Evolutionary conservation across 495 filamentous ascomycete genomes (phyloP), one percentile per base, ranked within the genome.

Genomic region (Hyaloscypha finlandica): DNA sequence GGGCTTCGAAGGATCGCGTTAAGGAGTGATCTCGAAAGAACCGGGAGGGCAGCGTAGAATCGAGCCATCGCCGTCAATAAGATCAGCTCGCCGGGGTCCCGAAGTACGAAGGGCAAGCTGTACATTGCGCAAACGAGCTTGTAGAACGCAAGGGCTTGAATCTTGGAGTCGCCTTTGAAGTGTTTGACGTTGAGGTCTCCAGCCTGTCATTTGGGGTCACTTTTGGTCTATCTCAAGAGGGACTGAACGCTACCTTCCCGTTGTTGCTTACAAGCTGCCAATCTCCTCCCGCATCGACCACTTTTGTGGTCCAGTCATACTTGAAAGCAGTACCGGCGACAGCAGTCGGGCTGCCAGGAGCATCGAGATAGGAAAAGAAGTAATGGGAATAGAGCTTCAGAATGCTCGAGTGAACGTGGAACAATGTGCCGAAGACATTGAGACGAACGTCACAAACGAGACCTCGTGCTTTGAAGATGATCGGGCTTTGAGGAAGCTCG

Each of bases 281-380:
- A 12, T 31, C 63, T 12, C 45, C 6, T 12, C 64, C 64, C 6
- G 51, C 39, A 8, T 60, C 39, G 16, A 61, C 56, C 22, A 66
- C 39, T 19, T 58, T 45, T 8, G 63, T 65, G 1, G n/a, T 33
- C 63, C 63, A 65, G 20, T 59, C 33, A 53, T 65, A 65, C 16
- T 31, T 20, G 29, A 58, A 65, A 9, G n/a, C 9, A 1, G 57
- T 65, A 19, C 42, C 11, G 42, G 16, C 9, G 16, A 48, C 16
- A 19, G 42, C 11, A 48, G 16, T 19, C 16, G 42, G 2, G 16
- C 42, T 48, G 16, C 42, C 42, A 0, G 42, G 42, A 12, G 42
- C 42, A 19, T 48, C 42, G 42, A 48, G 42, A 19, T 16, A 48
- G 9, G 42, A 48, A 12, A 16, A 48, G 16, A 48, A 48, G 42